Base-by-base conservation (phyloP, 257 asterid species). In the Ocimum tenuiflorum region DNA sequence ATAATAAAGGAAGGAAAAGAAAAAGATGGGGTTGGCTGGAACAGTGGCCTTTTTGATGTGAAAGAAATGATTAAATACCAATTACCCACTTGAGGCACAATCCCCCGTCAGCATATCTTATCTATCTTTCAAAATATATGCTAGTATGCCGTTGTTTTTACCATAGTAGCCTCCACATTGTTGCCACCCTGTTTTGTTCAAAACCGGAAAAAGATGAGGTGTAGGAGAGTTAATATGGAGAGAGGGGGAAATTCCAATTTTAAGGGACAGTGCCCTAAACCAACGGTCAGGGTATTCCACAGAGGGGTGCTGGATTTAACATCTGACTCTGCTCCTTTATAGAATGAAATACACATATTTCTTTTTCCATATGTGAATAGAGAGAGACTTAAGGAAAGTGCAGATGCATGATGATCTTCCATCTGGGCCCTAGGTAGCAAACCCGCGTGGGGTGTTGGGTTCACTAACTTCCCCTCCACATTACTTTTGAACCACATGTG, bases 61-160 rank as follows among this genome's bases (percentile, higher is more conserved):
- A 82, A 84, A 79, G 83, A 83, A 77, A 85, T 79, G 81, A 80
- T 82, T 79, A 80, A 69, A 69, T 78, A 67, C 82, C 71, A 72
- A 78, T 66, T 80, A 73, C 80, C 88, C 91, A 82, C 90, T 81
- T 54, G 67, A 79, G 77, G 79, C 74, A 71, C 87, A 77, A 60
- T 23, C 54, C 76, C 71, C 71, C 74, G 80, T 82, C 84, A 82
- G 77, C 91, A 71, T 77, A 82, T 86, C 89, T 82, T 81, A 77
- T 81, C 88, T 68, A 71, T 76, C 75, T 71, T 76, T 69, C 80
- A 43, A 54, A 24, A 65, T 65, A 73, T 84, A 61, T 72, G n/a
- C n/a, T 73, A 59, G 58, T 63, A 72, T 73, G 80, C 72, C 68
- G 62, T 70, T 51, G 52, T 66, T 73, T 77, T 70, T 39, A 69